phyloP scores from a whole-genome alignment of 2,329 filamentous ascomycete species.

The Hirsutella rhossiliensis region DNA sequence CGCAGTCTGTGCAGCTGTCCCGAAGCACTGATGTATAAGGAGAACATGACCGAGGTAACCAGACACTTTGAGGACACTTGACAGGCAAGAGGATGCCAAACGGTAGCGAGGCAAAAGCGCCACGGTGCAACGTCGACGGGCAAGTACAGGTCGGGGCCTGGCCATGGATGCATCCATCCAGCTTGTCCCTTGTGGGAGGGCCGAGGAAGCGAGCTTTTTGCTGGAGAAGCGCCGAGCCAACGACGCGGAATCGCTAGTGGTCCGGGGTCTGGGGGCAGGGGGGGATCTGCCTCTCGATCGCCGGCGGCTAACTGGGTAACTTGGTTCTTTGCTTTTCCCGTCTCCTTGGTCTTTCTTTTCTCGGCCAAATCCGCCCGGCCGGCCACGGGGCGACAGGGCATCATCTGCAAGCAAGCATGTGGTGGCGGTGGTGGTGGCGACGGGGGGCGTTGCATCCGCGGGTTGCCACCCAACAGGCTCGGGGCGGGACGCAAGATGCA shows the following conservation, averaged over 20 bases:
- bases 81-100: no score
- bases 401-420: no score
- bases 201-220: no score
- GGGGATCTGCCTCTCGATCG: not conserved
- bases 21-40: no score
- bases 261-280: no score
- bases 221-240: no score
- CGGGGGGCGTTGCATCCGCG: not conserved
- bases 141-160: not conserved
- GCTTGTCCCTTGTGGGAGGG: no score
- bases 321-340: not conserved
- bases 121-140: not conserved
- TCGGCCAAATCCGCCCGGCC: not conserved
- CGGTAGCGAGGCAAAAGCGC: not conserved
- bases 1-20: no score
- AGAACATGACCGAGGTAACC: not conserved
- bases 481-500: not conserved
- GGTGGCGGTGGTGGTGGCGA: no score
- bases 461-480: not conserved
- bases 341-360: not conserved
- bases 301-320: not conserved
- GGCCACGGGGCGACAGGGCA: not conserved
- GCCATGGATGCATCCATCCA: not conserved
- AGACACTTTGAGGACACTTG: not conserved
- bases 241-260: no score